Percentiles rank a stretch among this genome's conserved stretches.
These are phyloP conservation scores for Tulasnella sp. DNA, from an alignment of 768 basidiomycete genomes.

Conservation along the genomic window DNA sequence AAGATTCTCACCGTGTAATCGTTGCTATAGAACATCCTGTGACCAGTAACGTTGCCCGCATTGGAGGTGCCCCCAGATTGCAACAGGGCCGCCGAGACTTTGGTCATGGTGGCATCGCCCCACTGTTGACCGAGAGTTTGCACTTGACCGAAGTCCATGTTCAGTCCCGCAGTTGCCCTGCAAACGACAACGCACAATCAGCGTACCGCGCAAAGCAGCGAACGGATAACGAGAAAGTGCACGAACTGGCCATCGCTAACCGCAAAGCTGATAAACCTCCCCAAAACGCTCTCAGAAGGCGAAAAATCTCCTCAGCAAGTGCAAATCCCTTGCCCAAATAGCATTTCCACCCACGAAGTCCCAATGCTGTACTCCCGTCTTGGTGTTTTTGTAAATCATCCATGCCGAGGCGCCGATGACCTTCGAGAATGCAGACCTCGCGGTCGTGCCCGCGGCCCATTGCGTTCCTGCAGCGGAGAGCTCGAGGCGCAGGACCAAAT, in stretches of 20 bases:
- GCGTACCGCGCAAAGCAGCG: too few species aligned
- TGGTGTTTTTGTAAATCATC: slow-evolving; percentile 55
- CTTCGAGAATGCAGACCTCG: slow-evolving; percentile 39
- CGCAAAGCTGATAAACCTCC: slow-evolving; percentile 57
- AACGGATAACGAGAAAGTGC: slow-evolving; percentile 36
- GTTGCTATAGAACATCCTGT: slow-evolving; percentile 52
- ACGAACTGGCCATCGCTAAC: slow-evolving; percentile 27
- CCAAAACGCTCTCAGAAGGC: slow-evolving; percentile 46
- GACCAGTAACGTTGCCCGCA: slow-evolving; percentile 35
- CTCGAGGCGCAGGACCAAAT: slow-evolving; percentile 53
- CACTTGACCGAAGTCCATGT: slow-evolving; percentile 44
- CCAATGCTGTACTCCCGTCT: slow-evolving; percentile 53
- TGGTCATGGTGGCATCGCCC: slow-evolving; percentile 32
- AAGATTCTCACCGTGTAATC: slow-evolving; percentile 49
- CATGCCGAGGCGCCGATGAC: slow-evolving; percentile 49
- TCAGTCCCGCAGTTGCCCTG: slow-evolving; percentile 47
- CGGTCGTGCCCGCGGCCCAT: slow-evolving; percentile 33
- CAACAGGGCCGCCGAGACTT: slow-evolving; percentile 33
- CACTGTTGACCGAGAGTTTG: slow-evolving; percentile 41
- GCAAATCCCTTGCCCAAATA: slow-evolving; percentile 46
- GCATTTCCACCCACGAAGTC: slow-evolving; percentile 48
- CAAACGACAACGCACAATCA: too few species aligned
- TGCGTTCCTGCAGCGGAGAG: slow-evolving; percentile 47
- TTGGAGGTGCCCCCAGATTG: slow-evolving; percentile 37
- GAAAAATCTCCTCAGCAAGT: slow-evolving; percentile 50